Evolutionary conservation across 352 stramenopile species (phyloP).

Genomic region (Phytopythium boreale): DNA sequence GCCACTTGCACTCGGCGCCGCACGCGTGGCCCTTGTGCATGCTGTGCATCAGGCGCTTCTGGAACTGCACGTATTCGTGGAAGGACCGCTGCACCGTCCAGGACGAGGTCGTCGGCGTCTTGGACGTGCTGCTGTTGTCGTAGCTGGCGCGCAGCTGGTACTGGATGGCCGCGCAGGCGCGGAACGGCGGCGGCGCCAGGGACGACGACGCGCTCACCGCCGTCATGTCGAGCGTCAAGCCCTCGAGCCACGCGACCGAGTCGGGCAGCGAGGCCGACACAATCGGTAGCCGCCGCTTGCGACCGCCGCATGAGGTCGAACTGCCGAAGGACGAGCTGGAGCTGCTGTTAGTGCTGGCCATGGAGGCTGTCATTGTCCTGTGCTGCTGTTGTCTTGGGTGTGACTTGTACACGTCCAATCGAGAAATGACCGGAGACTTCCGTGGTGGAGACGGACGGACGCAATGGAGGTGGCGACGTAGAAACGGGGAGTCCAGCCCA

Average conservation of each 20-base stretch:
- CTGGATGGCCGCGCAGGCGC: conserved; percentile 13
- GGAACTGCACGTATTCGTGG: conserved; percentile 40
- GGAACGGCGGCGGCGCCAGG: conserved; percentile 12
- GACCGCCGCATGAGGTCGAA: background rate
- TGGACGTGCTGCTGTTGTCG: conserved; percentile 8
- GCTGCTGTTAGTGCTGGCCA: background rate
- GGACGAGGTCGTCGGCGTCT: conserved; percentile 16
- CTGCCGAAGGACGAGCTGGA: background rate
- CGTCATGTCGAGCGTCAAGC: conserved; percentile 27
- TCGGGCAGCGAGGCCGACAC: conserved; percentile 16
- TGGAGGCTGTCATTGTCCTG: background rate
- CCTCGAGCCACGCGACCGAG: conserved; percentile 29
- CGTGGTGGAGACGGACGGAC: background rate
- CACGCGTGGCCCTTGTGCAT: conserved; percentile 49
- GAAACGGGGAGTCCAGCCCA: background rate
- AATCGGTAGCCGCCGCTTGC: conserved; percentile 1
- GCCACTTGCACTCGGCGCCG: conserved; percentile 53
- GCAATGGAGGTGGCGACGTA: too few species aligned
- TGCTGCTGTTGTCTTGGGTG: background rate
- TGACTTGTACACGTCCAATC: conserved; percentile 4
- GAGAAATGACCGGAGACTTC: background rate
- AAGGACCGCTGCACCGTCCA: conserved; percentile 31
- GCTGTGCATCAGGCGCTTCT: conserved; percentile 32
- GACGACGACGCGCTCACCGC: conserved; percentile 7
- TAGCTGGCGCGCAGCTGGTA: conserved; percentile 34